phyloP scores from a whole-genome alignment of 768 basidiomycete species.

The Termitomyces sp. region DNA sequence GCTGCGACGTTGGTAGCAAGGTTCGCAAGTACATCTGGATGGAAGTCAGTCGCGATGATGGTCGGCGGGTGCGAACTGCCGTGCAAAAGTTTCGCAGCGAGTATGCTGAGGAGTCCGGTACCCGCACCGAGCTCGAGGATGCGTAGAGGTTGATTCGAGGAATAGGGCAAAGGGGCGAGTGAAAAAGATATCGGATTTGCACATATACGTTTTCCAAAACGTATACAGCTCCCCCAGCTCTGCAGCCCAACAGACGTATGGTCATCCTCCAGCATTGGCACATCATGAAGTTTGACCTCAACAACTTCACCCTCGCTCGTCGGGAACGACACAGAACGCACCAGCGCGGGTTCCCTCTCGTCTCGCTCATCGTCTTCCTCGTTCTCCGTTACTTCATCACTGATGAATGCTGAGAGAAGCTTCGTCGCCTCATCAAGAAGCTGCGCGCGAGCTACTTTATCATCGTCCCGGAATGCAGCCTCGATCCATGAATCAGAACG shows the following conservation, averaged over 20 bases:
- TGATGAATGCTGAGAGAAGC: constrained; percentile 48
- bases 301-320: constrained; percentile 19
- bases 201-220: constrained; percentile 62
- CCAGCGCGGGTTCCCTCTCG: constrained; percentile 34
- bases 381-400: constrained; percentile 20
- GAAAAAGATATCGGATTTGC: constrained; percentile 36
- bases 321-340: constrained; percentile 48
- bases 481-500: constrained; percentile 51
- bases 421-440: constrained; percentile 54
- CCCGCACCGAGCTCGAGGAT: constrained; percentile 84
- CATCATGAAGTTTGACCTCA: constrained; percentile 62
- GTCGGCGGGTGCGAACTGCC: constrained; percentile 20
- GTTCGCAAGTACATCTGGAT: constrained; percentile 69
- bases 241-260: constrained; percentile 80
- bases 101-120: constrained; percentile 78
- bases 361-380: constrained; percentile 31
- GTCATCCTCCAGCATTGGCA: constrained; percentile 53
- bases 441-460: constrained; percentile 31
- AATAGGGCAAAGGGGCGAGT: constrained; percentile 14
- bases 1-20: constrained; percentile 50
- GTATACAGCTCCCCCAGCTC: constrained; percentile 77
- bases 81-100: constrained; percentile 41
- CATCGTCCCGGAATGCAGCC: constrained; percentile 21
- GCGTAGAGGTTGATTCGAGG: constrained; percentile 22
- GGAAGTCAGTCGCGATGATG: constrained; percentile 73